phyloP scores from a whole-genome alignment of 768 basidiomycete genomes.

The Porphyrellus cyaneotinctus region DNA sequence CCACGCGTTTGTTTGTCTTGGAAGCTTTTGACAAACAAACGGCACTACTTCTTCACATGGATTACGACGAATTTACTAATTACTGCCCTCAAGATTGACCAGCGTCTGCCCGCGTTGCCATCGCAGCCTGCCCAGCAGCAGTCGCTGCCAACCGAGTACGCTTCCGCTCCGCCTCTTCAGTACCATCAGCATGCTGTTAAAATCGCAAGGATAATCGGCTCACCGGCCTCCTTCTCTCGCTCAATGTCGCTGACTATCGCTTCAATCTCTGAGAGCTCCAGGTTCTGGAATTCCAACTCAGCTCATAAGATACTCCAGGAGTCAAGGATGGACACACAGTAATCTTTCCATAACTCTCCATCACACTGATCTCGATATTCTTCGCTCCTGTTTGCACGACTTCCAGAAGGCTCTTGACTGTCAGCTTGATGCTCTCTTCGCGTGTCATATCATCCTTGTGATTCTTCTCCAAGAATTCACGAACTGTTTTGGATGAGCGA shows the following conservation, averaged over 20 bases:
- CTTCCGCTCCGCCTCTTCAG: slow-evolving; percentile 90
- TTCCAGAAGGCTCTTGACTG: slow-evolving; percentile 92
- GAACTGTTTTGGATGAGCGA: slow-evolving; percentile 95
- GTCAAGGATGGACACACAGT: slow-evolving; percentile 50
- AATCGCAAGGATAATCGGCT: slow-evolving; percentile 17
- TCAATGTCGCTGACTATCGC: slow-evolving; percentile 91
- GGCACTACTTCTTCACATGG: too few species aligned
- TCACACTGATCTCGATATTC: slow-evolving; percentile 98
- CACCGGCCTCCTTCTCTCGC: slow-evolving; percentile 93
- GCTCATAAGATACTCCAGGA: background rate
- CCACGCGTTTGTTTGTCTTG: slow-evolving; percentile 16
- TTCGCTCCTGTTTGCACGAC: slow-evolving; percentile 99
- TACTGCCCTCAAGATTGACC: slow-evolving; percentile 38
- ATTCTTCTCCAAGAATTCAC: slow-evolving; percentile 98
- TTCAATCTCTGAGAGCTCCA: slow-evolving; percentile 86
- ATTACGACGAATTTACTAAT: slow-evolving; percentile 15
- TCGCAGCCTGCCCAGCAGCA: slow-evolving; percentile 86
- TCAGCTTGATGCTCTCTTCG: slow-evolving; percentile 91
- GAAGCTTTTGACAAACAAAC: slow-evolving; percentile 27
- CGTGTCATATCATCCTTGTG: slow-evolving; percentile 86
- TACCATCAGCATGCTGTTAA: slow-evolving; percentile 1
- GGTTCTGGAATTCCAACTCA: slow-evolving; percentile 50
- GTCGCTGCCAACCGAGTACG: slow-evolving; percentile 86
- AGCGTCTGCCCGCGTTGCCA: slow-evolving; percentile 54
- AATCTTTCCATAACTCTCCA: slow-evolving; percentile 93